Percentiles rank a stretch among this genome's conserved stretches.
Evolutionary conservation across 1,284 basidiomycete species (phyloP).

Genomic region (Abortiporus biennis): DNA sequence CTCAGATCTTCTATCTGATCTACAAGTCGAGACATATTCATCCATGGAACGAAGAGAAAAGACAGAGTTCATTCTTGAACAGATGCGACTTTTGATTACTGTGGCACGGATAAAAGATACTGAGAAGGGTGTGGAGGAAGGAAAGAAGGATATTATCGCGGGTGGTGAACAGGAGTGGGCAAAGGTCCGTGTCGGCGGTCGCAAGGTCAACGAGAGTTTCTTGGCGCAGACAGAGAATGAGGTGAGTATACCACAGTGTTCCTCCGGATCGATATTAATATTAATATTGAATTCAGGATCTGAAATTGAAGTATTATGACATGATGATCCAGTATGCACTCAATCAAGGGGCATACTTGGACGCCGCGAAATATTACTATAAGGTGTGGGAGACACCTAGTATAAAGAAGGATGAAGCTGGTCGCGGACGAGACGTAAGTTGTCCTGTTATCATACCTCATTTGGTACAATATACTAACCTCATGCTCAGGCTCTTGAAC

Average conservation of each 20-base stretch:
- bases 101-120: conserved; percentile 69
- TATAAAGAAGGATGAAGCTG: conserved; percentile 76
- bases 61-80: conserved; percentile 97
- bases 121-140: conserved; percentile 45
- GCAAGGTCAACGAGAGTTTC: conserved; percentile 94
- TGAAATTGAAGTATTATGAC: conserved; percentile 95
- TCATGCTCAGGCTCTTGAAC: conserved; percentile 69
- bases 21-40: conserved; percentile 98
- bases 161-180: conserved; percentile 86
- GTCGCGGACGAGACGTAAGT: conserved; percentile 71
- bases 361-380: conserved; percentile 93
- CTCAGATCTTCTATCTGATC: conserved; percentile 87
- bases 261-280: not conserved
- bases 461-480: conserved; percentile 7
- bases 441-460: not conserved
- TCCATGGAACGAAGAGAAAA: conserved; percentile 98
- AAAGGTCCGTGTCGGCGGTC: conserved; percentile 84
- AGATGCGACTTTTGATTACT: conserved; percentile 85
- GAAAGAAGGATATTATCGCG: conserved; percentile 49
- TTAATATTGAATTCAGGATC: conserved; percentile 52
- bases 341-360: conserved; percentile 81
- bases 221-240: conserved; percentile 86
- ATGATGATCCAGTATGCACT: conserved; percentile 94
- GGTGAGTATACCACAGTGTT: conserved; percentile 39
- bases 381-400: conserved; percentile 95